Percentiles rank a stretch among this genome's conserved stretches.
phyloP scores from a whole-genome alignment of 192 early-diverging fungal species.

The Coemansia sp. region DNA sequence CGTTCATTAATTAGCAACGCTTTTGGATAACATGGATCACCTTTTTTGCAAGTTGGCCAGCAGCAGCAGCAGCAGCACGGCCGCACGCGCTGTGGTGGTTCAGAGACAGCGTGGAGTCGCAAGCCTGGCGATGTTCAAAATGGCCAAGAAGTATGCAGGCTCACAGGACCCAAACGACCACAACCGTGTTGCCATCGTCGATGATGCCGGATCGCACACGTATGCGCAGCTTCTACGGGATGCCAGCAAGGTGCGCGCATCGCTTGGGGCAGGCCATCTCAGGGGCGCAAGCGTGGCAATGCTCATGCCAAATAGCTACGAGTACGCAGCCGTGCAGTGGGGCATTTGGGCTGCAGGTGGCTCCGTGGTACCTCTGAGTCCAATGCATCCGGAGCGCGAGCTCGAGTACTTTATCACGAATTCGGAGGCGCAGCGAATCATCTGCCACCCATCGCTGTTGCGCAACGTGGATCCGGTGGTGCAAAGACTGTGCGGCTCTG shows the following conservation, averaged over 20 bases:
- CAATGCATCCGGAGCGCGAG: slow-evolving; percentile 74
- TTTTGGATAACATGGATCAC: not conserved
- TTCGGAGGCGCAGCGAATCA: slow-evolving; percentile 61
- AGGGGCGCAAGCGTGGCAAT: slow-evolving; percentile 44
- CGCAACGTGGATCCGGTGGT: slow-evolving; percentile 45
- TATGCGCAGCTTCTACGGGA: slow-evolving; percentile 47
- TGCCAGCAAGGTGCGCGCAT: slow-evolving; percentile 34
- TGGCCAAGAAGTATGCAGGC: slow-evolving; percentile 29
- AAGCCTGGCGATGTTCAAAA: slow-evolving; percentile 43
- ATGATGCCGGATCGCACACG: slow-evolving; percentile 40
- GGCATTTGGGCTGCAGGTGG: slow-evolving; percentile 78
- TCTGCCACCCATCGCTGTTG: slow-evolving; percentile 59
- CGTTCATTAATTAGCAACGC: too few relatives aligned
- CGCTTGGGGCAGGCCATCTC: slow-evolving; percentile 17
- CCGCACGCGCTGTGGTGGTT: not conserved
- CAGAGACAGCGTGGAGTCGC: slow-evolving; percentile 26
- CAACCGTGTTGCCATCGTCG: slow-evolving; percentile 35
- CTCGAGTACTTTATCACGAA: slow-evolving; percentile 75
- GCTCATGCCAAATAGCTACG: slow-evolving; percentile 62
- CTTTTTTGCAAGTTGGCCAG: not conserved
- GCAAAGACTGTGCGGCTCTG: slow-evolving; percentile 16
- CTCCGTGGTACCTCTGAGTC: slow-evolving; percentile 77
- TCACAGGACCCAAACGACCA: slow-evolving; percentile 13
- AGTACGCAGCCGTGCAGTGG: slow-evolving; percentile 71
- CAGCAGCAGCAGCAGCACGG: not conserved